A percentile compares a stretch with the other conserved stretches of the same genome.
phyloP scores from a whole-genome alignment of 176 grass and related monocot species.

The Tillandsia fasciculata region DNA sequence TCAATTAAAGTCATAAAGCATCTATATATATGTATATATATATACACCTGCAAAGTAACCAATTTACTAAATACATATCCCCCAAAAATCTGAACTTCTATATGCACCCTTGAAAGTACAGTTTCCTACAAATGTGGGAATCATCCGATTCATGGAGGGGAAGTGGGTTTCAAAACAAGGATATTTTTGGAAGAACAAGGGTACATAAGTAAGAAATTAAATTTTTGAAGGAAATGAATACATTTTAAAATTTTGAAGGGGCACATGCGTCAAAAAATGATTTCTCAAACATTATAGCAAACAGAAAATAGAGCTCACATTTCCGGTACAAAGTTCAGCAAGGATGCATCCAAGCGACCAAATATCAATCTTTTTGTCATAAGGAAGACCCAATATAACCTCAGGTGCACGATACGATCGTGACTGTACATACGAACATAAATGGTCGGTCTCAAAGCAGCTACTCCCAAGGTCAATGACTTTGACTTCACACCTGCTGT shows the following conservation, averaged over 20 bases:
- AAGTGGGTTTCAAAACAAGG: too few species aligned
- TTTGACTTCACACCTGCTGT: constrained; percentile 97
- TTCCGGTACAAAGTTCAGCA: constrained; percentile 96
- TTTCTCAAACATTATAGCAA: background rate
- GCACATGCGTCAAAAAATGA: background rate
- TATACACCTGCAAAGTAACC: too few species aligned
- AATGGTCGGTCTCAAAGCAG: constrained; percentile 95
- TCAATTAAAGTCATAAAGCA: background rate
- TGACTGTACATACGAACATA: constrained; percentile 94
- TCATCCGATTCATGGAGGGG: too few species aligned
- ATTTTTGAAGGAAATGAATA: too few species aligned
- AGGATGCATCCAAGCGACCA: constrained; percentile 99
- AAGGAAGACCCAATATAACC: constrained; percentile 88
- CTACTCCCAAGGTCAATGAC: constrained; percentile 99
- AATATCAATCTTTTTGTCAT: constrained; percentile 98
- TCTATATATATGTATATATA: too few species aligned
- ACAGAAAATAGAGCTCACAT: constrained; percentile 49
- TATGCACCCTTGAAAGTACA: too few species aligned
- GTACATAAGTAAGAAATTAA: too few species aligned
- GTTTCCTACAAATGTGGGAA: too few species aligned
- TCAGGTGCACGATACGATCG: constrained; percentile 94
- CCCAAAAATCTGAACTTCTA: too few species aligned
- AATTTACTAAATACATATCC: too few species aligned
- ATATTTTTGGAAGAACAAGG: too few species aligned
- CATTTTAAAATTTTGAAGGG: too few species aligned